Evolutionary conservation across 2,329 filamentous ascomycete genomes (phyloP).

Genomic region (Scedosporium apiospermum): DNA sequence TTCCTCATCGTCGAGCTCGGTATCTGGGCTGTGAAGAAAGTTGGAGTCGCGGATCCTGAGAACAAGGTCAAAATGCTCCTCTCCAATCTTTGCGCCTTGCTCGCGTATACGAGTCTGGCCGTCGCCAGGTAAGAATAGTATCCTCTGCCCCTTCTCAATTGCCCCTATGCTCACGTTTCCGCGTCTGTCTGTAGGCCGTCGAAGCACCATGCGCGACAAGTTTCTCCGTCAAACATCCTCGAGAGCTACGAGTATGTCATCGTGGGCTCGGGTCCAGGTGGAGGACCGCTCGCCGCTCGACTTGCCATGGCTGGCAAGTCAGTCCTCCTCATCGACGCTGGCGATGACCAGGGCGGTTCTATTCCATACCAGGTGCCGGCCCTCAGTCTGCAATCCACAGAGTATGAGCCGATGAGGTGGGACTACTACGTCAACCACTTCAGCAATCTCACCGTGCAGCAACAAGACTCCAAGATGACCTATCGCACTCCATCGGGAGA

Average conservation of each 20-base stretch:
- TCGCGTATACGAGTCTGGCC: neutral
- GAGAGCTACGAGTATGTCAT: constrained; percentile 51
- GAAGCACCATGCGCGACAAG: neutral
- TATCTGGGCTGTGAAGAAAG: no score
- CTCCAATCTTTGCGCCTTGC: neutral
- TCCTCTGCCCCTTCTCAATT: neutral
- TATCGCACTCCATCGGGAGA: constrained; percentile 41
- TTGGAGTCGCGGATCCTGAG: neutral
- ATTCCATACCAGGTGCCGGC: constrained; percentile 17
- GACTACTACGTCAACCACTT: constrained; percentile 13
- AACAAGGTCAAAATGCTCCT: neutral
- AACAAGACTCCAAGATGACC: constrained; percentile 48
- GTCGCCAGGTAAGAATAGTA: neutral
- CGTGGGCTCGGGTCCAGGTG: constrained; percentile 51
- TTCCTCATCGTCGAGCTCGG: no score
- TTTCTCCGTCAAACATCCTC: constrained; percentile 8
- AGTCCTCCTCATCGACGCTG: constrained; percentile 52
- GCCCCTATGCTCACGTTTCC: neutral
- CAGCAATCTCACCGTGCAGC: constrained; percentile 22
- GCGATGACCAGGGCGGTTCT: constrained; percentile 40
- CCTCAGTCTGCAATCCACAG: constrained; percentile 13
- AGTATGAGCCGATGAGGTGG: constrained; percentile 13
- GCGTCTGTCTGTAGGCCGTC: neutral
- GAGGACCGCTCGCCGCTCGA: constrained; percentile 47
- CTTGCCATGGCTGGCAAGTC: constrained; percentile 51